Conservation (phyloP, 2,329 filamentous ascomycete species). For the Penicillium oxalicum region DNA sequence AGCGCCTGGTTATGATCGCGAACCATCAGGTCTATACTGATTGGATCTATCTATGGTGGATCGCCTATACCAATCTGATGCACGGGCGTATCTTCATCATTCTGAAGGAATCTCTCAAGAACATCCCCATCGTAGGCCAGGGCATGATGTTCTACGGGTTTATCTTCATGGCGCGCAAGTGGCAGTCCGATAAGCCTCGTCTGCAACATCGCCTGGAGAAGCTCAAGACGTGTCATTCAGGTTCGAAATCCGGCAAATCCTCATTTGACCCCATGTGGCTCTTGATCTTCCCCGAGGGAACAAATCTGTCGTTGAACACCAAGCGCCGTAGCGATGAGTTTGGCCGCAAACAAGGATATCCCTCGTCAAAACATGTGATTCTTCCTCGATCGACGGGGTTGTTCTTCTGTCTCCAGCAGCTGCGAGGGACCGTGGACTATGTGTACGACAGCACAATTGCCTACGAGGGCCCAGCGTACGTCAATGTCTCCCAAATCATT, state of each 20-base stretch:
- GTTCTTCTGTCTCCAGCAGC: slow-evolving; percentile 55
- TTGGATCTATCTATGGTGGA: slow-evolving; percentile 65
- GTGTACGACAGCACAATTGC: slow-evolving; percentile 79
- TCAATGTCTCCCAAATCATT: slow-evolving; percentile 24
- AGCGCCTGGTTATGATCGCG: slow-evolving; percentile 56
- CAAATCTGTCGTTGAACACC: slow-evolving; percentile 54
- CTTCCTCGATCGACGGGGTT: slow-evolving; percentile 57
- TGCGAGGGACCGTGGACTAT: slow-evolving; percentile 56
- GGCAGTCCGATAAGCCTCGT: slow-evolving; percentile 55
- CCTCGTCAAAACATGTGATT: slow-evolving; percentile 55
- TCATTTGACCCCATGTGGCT: slow-evolving; percentile 60
- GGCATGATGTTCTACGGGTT: slow-evolving; percentile 62
- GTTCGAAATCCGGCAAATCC: slow-evolving; percentile 42
- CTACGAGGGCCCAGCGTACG: slow-evolving; percentile 88
- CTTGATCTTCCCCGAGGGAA: slow-evolving; percentile 61
- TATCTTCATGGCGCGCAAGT: slow-evolving; percentile 60
- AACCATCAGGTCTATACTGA: slow-evolving; percentile 66
- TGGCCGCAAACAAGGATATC: slow-evolving; percentile 52
- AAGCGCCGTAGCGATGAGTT: slow-evolving; percentile 52
- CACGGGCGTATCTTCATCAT: slow-evolving; percentile 63
- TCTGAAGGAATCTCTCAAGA: slow-evolving; percentile 59
- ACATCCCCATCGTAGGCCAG: slow-evolving; percentile 57
- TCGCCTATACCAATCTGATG: slow-evolving; percentile 59
- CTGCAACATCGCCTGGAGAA: slow-evolving; percentile 53
- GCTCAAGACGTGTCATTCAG: slow-evolving; percentile 47